Evolutionary conservation across 108 stramenopile genomes (phyloP), one percentile per base, ranked within the genome.

Genomic region (Nitzschia palea): DNA sequence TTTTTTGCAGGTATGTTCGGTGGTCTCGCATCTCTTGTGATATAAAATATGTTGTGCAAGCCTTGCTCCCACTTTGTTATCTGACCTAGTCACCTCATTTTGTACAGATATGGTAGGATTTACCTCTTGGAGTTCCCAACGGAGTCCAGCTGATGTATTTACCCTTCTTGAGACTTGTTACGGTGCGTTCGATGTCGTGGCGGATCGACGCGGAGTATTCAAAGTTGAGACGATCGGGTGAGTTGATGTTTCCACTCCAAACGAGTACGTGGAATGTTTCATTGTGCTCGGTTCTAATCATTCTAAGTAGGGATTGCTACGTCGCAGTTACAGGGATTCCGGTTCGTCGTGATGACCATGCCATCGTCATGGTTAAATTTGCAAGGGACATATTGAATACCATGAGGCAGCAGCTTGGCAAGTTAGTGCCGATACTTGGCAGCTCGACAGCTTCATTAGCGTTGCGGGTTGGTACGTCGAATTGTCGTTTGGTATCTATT

Each of bases 151-250:
- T n/a, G 29, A 56, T 9, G 55, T 56, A 29, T 56, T 56, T 18
- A 31, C 25, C 8, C 55, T 56, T 4, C 18, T 56, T 6, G 55
- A 53, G 45, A 8, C 45, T 27, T 56, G 9, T 9, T 32, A 56
- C 9, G 29, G 26, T 9, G 83, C 80, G 22, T 84, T 84, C 58
- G 83, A 84, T 51, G n/a, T 4, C 1, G 60, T 67, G 31, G 83
- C 83, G 0, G 48, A 59, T 14, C 26, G 61, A 31, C 61, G 71
- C 32, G 67, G 58, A 37, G 79, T 36, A 64, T 83, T 20, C n/a
- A n/a, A n/a, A n/a, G n/a, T n/a, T n/a, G n/a, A n/a, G n/a, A n/a
- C n/a, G n/a, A n/a, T n/a, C n/a, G n/a, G n/a, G n/a, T n/a, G n/a
- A n/a, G n/a, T n/a, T n/a, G n/a, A n/a, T n/a, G n/a, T n/a, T n/a